Percentiles rank a stretch among this genome's conserved stretches.
phyloP scores from a whole-genome alignment of 139 green algal genomes.

The Volvox africanus region DNA sequence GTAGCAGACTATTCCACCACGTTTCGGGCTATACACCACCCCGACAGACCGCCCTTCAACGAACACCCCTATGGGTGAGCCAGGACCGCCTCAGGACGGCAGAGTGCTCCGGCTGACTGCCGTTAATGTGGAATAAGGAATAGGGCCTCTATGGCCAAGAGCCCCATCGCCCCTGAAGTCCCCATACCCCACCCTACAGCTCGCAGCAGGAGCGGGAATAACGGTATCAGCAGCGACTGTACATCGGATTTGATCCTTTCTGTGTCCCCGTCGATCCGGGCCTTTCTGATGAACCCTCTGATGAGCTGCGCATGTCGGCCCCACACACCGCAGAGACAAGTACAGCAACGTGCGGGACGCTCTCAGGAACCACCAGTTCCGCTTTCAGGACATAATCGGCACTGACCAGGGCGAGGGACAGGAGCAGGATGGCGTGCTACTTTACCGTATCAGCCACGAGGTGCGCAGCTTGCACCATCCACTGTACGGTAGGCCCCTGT shows the following conservation, averaged over 20 bases:
- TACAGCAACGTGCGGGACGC: constrained; percentile 37
- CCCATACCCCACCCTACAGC: too few species aligned
- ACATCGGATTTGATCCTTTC: too few species aligned
- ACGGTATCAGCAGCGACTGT: too few species aligned
- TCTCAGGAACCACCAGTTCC: constrained; percentile 33
- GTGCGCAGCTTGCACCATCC: constrained; percentile 29
- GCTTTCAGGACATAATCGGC: constrained; percentile 44
- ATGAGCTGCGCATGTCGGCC: background rate
- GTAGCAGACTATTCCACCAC: constrained; percentile 35
- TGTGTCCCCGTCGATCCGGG: too few species aligned
- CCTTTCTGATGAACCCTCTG: too few species aligned
- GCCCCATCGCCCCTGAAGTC: too few species aligned
- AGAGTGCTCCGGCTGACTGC: background rate
- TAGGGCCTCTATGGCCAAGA: too few species aligned
- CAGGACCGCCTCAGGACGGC: too few species aligned
- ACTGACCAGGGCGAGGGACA: background rate
- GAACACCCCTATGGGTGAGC: constrained; percentile 34
- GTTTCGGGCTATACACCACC: constrained; percentile 13
- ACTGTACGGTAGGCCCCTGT: constrained; percentile 28
- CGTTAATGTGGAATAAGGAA: too few species aligned
- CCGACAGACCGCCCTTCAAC: constrained; percentile 23
- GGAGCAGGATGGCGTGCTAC: background rate
- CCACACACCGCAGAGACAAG: background rate
- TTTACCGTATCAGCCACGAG: constrained; percentile 42
- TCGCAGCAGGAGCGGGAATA: too few species aligned